Base-by-base conservation (phyloP, 768 basidiomycete species). In the Flagelloscypha sp. region DNA sequence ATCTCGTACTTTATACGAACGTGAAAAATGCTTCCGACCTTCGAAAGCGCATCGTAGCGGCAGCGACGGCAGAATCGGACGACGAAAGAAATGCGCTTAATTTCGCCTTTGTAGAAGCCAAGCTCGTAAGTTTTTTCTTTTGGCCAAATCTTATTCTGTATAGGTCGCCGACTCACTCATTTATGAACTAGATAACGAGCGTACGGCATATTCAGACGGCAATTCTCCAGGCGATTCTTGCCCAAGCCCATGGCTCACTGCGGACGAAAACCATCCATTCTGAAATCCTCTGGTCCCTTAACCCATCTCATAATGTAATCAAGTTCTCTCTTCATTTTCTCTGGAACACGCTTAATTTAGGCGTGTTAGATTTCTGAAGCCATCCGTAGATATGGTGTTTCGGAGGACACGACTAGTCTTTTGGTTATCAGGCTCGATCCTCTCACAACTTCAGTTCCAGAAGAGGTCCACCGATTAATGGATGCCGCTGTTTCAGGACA, bases 231-330 rank as follows among this genome's bases (percentile, higher is more conserved):
- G 81, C 89, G 1, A 62, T 88, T n/a, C 59, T 92, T 8, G 74
- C 88, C 0, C 66, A 73, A 19, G 54, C 70, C 3, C 71, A 79
- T 27, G 65, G 62, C 15, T 49, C 61, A 1, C 62, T 94, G 38
- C 69, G 81, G 30, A 92, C 93, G 1, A 87, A 83, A 59, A 88
- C 89, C 1, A 60, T 92, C 0, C 92, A 97, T 52, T 89, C 89
- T 0, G 93, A 98, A 56, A 70, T 97, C 33, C 65, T 97, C n/a
- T 90, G 84, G 68, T 61, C 74, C 15, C 63, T 97, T 31, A 88
- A 84, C 44, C 89, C 90, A 2, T 86, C 79, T 4, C 85, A 87
- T 44, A 95, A 93, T 52, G 88, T 86, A 36, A 31, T 66, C 48
- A 2, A 18, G 48, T 28, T 13, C 4, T 23, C 7, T 21, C 31